Conservation (phyloP, 768 basidiomycete species). For the Lenzites betulinus region DNA sequence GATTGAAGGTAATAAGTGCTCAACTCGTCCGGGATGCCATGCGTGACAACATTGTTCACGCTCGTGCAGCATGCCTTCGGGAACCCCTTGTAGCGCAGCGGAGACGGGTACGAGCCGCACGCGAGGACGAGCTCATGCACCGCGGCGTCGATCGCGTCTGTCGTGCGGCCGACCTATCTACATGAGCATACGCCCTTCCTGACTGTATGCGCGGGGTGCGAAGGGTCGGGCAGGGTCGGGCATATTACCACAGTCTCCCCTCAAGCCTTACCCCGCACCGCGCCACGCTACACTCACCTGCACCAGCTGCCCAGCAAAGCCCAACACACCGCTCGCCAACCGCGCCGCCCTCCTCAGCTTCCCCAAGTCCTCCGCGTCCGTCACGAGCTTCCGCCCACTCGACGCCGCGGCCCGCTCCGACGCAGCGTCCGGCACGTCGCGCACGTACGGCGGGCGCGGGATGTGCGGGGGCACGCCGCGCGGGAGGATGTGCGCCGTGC, state of each 20-base stretch:
- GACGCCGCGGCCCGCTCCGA: neutral
- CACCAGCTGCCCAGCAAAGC: conserved; percentile 25
- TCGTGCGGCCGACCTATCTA: conserved; percentile 66
- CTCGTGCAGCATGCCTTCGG: conserved; percentile 85
- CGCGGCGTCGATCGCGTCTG: conserved; percentile 68
- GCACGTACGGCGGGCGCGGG: conserved; percentile 47
- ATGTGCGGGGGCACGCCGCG: conserved; percentile 61
- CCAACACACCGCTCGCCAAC: conserved; percentile 24
- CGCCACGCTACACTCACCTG: conserved; percentile 20
- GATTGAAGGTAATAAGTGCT: conserved; percentile 8
- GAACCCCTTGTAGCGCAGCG: conserved; percentile 73
- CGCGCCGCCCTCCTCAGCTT: conserved; percentile 24
- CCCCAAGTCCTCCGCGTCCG: conserved; percentile 15
- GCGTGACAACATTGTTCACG: conserved; percentile 83
- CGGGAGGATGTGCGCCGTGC: conserved; percentile 59
- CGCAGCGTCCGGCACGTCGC: neutral
- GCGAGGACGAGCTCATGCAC: conserved; percentile 73
- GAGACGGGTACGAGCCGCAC: conserved; percentile 82
- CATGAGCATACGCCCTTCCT: neutral
- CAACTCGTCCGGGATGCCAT: conserved; percentile 93
- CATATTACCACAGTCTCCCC: too few species aligned
- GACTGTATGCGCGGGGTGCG: neutral
- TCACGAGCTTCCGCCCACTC: conserved; percentile 6
- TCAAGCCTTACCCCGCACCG: neutral
- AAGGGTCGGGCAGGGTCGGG: neutral